Evolutionary conservation across 1,284 basidiomycete genomes (phyloP).

Genomic region (Flammula alnicola): DNA sequence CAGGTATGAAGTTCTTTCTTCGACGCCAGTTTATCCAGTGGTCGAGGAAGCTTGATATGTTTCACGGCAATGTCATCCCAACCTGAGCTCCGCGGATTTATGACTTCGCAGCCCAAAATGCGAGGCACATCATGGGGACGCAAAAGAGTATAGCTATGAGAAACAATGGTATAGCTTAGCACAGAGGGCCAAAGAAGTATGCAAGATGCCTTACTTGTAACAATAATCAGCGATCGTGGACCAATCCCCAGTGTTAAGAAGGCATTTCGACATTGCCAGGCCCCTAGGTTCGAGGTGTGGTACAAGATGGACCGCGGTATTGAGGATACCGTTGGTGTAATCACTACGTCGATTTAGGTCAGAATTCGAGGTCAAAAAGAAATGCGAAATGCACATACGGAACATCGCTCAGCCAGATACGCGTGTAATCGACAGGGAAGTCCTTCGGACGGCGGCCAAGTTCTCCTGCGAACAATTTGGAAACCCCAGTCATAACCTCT

Average conservation of each 20-base stretch:
- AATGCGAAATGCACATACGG: constrained; percentile 19
- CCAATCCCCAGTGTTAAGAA: constrained; percentile 34
- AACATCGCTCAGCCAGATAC: constrained; percentile 27
- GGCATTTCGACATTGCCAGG: constrained; percentile 33
- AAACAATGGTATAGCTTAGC: background rate
- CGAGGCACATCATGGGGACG: constrained; percentile 29
- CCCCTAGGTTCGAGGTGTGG: constrained; percentile 26
- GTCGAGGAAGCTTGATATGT: constrained; percentile 25
- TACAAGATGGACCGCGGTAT: constrained; percentile 29
- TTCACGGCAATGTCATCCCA: constrained; percentile 28
- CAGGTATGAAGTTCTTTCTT: constrained; percentile 36
- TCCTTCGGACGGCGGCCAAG: constrained; percentile 17
- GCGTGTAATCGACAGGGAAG: constrained; percentile 21
- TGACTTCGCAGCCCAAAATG: constrained; percentile 32
- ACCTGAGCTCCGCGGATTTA: constrained; percentile 19
- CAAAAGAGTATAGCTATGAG: constrained; percentile 37
- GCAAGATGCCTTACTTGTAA: constrained; percentile 29
- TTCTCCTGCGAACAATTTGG: constrained; percentile 22
- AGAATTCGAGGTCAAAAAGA: background rate
- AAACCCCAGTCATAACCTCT: constrained; percentile 18
- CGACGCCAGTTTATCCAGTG: constrained; percentile 30
- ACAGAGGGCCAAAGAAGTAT: background rate
- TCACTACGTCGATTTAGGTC: constrained; percentile 26
- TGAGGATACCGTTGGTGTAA: constrained; percentile 38
- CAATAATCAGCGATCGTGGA: constrained; percentile 29